Conservation (phyloP, 495 filamentous ascomycete genomes). For the Saxophila tyrrhenica region DNA sequence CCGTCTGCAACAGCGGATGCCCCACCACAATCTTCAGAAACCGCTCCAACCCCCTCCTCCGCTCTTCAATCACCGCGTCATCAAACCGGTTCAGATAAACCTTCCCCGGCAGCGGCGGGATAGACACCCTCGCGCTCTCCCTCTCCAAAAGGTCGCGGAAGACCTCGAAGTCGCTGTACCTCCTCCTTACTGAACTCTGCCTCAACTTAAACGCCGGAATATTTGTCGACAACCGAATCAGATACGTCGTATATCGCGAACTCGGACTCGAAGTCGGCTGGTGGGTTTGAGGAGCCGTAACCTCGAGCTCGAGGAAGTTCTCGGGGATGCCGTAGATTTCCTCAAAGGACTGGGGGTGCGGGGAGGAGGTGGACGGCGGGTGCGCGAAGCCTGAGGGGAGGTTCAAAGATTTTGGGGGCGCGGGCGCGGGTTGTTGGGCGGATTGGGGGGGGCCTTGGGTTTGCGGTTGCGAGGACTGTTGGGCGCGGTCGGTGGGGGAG, state of each 20-base stretch:
- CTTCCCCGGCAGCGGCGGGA: conserved; percentile 91
- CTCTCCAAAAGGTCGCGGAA: conserved; percentile 97
- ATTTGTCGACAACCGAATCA: conserved; percentile 93
- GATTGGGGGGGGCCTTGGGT: conserved; percentile 2
- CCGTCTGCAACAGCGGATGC: conserved; percentile 92
- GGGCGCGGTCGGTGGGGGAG: too few species aligned
- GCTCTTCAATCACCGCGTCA: conserved; percentile 95
- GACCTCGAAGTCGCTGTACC: conserved; percentile 96
- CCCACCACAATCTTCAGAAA: conserved; percentile 97
- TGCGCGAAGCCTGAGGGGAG: conserved; percentile 17
- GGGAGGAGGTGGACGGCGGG: conserved; percentile 4
- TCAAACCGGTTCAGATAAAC: conserved; percentile 97
- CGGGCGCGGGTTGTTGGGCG: neutral
- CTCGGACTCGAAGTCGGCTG: conserved; percentile 16
- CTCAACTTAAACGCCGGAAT: conserved; percentile 97
- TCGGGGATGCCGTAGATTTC: conserved; percentile 98
- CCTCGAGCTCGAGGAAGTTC: conserved; percentile 97
- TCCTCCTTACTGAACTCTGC: conserved; percentile 72
- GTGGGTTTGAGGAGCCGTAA: conserved; percentile 84
- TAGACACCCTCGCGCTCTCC: conserved; percentile 85
- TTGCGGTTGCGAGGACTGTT: neutral
- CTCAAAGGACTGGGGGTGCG: conserved; percentile 68
- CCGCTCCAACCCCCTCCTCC: conserved; percentile 80
- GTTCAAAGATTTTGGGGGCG: neutral
- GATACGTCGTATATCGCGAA: conserved; percentile 77